Evolutionary conservation across 192 early-diverging fungal species (phyloP), one percentile per base, ranked within the genome.

Genomic region (Coemansia sp.): DNA sequence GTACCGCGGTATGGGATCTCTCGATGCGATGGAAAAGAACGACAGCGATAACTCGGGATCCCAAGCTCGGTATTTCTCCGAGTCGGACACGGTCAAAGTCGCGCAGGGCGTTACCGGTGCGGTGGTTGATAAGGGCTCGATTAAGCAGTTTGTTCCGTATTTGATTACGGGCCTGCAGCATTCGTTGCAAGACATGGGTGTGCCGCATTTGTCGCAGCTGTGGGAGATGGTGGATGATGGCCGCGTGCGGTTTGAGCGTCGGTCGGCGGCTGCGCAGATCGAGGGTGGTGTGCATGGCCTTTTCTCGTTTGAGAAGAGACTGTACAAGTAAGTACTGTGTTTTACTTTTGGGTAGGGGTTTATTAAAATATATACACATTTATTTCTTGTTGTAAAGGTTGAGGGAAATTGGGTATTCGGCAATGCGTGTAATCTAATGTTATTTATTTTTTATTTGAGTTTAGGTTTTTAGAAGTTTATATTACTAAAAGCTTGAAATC

Each of bases 1-100:
- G 83, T 98, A 98, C 88, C 94, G 97, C 64, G 97, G 97, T 58
- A 98, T 98, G 97, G 97, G 97, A 10, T 93, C 92, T 11, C 83
- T 98, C 37, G 97, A 98, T 73, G 97, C 97, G 37, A 98, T 98
- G 97, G 82, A 84, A 57, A 82, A 77, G 62, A 82, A 78, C 49
- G 70, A 71, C 49, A 72, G 68, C 56, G 75, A 78, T 34, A 90
- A 92, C 71, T 89, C 86, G 46, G 89, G 89, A 10, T 87, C 87
- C 21, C 87, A 90, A 85, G 88, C 88, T 26, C 92, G 97, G 53
- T 98, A 98, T 82, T 98, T 93, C 75, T 92, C 90, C 46, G 97
- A 98, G 79, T 89, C 86, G n/a, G 97, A 97, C 86, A 86, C 84
- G 61, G 89, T 98, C 82, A 98, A 98, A 85, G 97, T 98, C 23